phyloP scores from a whole-genome alignment of 2,329 filamentous ascomycete genomes.

The Hypoxylon sp. region DNA sequence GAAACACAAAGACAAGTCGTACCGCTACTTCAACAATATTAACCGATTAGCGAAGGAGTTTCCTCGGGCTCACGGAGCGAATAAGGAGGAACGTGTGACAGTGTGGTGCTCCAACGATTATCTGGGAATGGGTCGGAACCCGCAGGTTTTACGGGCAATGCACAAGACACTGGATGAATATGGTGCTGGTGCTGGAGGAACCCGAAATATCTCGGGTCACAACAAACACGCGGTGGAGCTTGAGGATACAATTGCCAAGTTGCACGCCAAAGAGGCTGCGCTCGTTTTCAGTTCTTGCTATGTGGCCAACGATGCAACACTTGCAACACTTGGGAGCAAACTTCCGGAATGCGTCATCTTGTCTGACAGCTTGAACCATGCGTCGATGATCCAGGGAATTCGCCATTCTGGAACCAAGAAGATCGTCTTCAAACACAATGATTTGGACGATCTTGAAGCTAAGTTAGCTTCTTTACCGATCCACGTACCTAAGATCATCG shows the following conservation, averaged over 20 bases:
- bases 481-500: constrained; percentile 95
- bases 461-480: constrained; percentile 91
- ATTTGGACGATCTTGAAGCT: constrained; percentile 90
- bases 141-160: constrained; percentile 89
- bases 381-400: constrained; percentile 99
- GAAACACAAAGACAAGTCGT: constrained; percentile 99
- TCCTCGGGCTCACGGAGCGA: constrained; percentile 91
- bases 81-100: constrained; percentile 86
- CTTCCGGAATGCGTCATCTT: constrained; percentile 96
- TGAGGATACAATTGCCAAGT: constrained; percentile 84
- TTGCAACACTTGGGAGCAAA: constrained; percentile 97
- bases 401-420: constrained; percentile 97
- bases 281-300: constrained; percentile 98
- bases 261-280: constrained; percentile 93
- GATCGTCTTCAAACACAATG: constrained; percentile 99
- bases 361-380: constrained; percentile 98
- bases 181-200: constrained; percentile 94
- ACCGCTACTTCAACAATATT: constrained; percentile 99
- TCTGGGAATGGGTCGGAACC: constrained; percentile 95
- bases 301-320: constrained; percentile 96
- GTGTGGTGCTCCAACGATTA: constrained; percentile 99
- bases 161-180: constrained; percentile 95
- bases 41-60: constrained; percentile 98
- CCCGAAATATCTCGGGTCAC: constrained; percentile 97
- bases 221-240: constrained; percentile 93